Evolutionary conservation across 2,329 filamentous ascomycete species (phyloP), one percentile per base, ranked within the genome.

Genomic region (Phaeomoniella chlamydospora): DNA sequence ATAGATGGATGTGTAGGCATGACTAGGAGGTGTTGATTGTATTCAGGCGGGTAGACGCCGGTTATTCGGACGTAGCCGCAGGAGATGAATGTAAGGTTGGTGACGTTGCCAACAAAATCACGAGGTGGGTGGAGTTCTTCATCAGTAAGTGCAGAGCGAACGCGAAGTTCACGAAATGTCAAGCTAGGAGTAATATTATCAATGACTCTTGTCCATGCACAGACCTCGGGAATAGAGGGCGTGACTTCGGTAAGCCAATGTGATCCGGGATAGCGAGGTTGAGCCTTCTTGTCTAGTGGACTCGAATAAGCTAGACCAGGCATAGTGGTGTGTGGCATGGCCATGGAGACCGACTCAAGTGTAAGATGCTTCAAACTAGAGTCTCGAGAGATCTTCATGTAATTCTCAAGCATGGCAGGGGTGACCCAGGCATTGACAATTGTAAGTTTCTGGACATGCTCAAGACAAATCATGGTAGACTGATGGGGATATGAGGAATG

Each of bases 371-470:
- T 59, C 10, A 82, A 52, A 2, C 52, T 59, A 5, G 54, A 49
- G 4, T 56, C 48, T 14, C 64, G 59, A 51, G 76, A 68, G 3
- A 53, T 50, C 2, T 57, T 55, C 39, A 76, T 55, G 35, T 76
- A 62, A 9, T 63, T 57, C 18, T 66, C 48, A 18, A 82, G 59
- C 2, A 74, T 61, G 29, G 67, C 59, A 0, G 78, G 77, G 2
- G 68, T 68, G 10, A 74, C 58, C 76, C 77, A 83, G 54, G 77
- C 81, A 45, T 83, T 83, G 44, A 72, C 72, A 5, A 83, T 57
- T 0, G 68, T 75, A 2, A 84, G 52, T 34, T 72, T 59, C 40
- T 71, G 60, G 15, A 82, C 52, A 45, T 70, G 53, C 3, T 69
- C 70, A 31, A 84, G 63, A 1, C 52, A 50, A n/a, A 77, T 49